Conservation (phyloP, 129 eudicot species). For the Artemisia argyi region DNA sequence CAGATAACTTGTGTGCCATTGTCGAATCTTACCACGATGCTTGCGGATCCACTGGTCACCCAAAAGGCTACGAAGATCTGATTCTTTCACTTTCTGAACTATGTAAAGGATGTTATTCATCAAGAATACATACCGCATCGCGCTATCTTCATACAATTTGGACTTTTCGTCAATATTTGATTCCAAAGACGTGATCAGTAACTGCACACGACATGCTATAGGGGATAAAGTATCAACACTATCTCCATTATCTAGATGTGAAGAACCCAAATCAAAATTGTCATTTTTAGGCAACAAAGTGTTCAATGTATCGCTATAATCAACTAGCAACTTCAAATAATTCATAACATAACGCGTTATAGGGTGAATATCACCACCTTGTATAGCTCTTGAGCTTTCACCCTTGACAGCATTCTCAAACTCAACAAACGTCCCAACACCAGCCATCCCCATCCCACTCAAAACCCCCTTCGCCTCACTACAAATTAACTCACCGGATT, state of each 20-base stretch:
- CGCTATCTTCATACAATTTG: conserved; percentile 61
- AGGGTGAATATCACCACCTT: conserved; percentile 79
- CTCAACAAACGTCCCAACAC: conserved; percentile 71
- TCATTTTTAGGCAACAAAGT: conserved; percentile 36
- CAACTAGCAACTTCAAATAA: conserved; percentile 73
- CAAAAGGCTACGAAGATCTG: conserved; percentile 64
- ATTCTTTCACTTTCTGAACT: conserved; percentile 74
- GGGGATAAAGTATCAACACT: conserved; percentile 36
- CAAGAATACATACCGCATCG: conserved; percentile 64
- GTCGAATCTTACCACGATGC: conserved; percentile 73
- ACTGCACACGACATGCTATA: conserved; percentile 47
- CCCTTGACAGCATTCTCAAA: conserved; percentile 85
- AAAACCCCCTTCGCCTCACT: conserved; percentile 70
- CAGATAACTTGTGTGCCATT: conserved; percentile 80
- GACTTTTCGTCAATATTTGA: conserved; percentile 82
- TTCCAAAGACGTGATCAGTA: conserved; percentile 53
- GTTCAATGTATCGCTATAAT: conserved; percentile 67
- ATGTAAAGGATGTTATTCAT: conserved; percentile 80
- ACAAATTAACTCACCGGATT: conserved; percentile 67
- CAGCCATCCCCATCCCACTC: conserved; percentile 64
- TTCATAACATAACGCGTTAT: conserved; percentile 90
- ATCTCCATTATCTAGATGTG: conserved; percentile 27
- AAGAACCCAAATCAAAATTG: conserved; percentile 10
- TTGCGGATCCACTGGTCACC: conserved; percentile 87
- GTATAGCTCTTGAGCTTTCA: conserved; percentile 62